phyloP scores from a whole-genome alignment of 768 basidiomycete genomes.

The Leucocoprinus birnbaumii region DNA sequence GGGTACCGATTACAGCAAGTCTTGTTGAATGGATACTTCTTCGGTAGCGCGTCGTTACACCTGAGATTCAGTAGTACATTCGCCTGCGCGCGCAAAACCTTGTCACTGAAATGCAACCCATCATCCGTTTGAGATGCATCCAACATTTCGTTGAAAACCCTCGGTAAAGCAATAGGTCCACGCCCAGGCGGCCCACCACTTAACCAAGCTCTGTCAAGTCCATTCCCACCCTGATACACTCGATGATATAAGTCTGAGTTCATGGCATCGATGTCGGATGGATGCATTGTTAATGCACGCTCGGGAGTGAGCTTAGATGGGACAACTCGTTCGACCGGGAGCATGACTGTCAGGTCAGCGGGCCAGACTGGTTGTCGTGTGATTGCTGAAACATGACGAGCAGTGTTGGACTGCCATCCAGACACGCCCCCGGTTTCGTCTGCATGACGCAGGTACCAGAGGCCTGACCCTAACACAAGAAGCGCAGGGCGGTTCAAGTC shows the following conservation, averaged over 20 bases:
- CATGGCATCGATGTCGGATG: slow-evolving; percentile 86
- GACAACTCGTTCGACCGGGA: slow-evolving; percentile 77
- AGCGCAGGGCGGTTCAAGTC: slow-evolving; percentile 43
- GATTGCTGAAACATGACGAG: slow-evolving; percentile 55
- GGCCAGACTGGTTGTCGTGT: slow-evolving; percentile 29
- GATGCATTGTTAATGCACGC: slow-evolving; percentile 65
- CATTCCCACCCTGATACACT: slow-evolving; percentile 33
- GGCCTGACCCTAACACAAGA: slow-evolving; percentile 79
- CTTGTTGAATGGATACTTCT: slow-evolving; percentile 63
- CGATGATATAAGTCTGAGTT: slow-evolving; percentile 81
- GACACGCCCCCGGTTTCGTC: slow-evolving; percentile 69
- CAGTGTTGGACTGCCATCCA: slow-evolving; percentile 76
- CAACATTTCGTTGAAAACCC: slow-evolving; percentile 80
- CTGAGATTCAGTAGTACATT: slow-evolving; percentile 75
- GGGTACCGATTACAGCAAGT: slow-evolving; percentile 84
- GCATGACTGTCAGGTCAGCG: slow-evolving; percentile 72
- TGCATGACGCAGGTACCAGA: slow-evolving; percentile 87
- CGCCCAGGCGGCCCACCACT: background rate
- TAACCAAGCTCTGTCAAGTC: background rate
- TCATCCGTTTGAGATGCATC: slow-evolving; percentile 75
- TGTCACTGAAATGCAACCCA: slow-evolving; percentile 76
- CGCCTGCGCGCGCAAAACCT: slow-evolving; percentile 65
- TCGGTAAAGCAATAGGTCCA: slow-evolving; percentile 56
- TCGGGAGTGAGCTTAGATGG: slow-evolving; percentile 60
- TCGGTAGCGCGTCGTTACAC: slow-evolving; percentile 73